Base-by-base conservation (phyloP, 306 rosid genomes). In the Medicago arabica region DNA sequence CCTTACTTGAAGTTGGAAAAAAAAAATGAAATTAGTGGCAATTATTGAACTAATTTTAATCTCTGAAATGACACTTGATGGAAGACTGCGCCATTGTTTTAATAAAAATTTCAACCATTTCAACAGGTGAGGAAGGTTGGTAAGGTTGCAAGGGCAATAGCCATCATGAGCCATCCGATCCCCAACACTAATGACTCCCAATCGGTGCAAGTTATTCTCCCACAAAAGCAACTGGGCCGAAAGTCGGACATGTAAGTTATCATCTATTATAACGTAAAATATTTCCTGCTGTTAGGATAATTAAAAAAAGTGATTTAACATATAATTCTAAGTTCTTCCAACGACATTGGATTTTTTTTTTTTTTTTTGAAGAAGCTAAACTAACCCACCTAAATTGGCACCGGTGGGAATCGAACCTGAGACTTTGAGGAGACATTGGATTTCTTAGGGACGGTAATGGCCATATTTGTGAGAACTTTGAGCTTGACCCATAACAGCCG, bases 221-320 rank as follows among this genome's bases (percentile, higher is more conserved):
- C 98, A 6, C 98, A 95, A 85, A 95, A 92, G 84, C 98, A 95
- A 85, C 79, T 95, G 88, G 97, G 97, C 57, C 95, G 98, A 50
- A 85, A 81, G 81, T 95, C 98, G n/a, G 98, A 95, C 89, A 95
- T 95, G 98, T 95, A 87, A 90, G 97, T 85, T 88, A 46, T 34
- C 49, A 16, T 62, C 11, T 54, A 16, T 40, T 57, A 15, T 43
- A 7, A 21, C 2, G 2, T 18, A 36, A 46, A 58, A 17, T 70
- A 38, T 73, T 25, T 58, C 67, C 18, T 64, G 69, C 69, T 64
- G 14, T 47, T 49, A 28, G 47, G 65, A 74, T 34, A 55, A 13
- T 44, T 28, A 14, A 13, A 28, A 53, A 9, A 13, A 60, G 41
- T 25, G 14, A 3, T 31, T 60, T 60, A 28, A 28, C 40, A 59